A percentile compares a stretch with the other conserved stretches of the same genome.
phyloP scores from a whole-genome alignment of 1,284 basidiomycete genomes.

The Cystobasidium pallidum region DNA sequence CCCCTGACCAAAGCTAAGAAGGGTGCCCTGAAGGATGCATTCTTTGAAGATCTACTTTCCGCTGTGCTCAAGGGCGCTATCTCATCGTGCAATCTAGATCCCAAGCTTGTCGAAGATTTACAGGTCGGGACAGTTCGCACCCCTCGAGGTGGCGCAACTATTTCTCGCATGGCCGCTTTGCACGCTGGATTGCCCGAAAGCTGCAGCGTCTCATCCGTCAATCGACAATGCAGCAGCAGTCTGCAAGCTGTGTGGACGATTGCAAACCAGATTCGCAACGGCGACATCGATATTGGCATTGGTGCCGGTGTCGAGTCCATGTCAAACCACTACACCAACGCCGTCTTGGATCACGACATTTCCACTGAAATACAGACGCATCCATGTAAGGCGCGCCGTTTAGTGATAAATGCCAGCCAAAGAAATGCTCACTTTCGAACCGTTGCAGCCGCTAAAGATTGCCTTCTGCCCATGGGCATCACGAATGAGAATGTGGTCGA shows the following conservation, averaged over 20 bases:
- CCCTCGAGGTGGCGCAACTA: constrained; percentile 81
- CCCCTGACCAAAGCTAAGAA: constrained; percentile 80
- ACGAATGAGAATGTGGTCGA: constrained; percentile 28
- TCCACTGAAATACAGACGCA: constrained; percentile 65
- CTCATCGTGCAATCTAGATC: constrained; percentile 65
- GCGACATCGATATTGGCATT: constrained; percentile 55
- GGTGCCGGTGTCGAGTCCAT: constrained; percentile 95
- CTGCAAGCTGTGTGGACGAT: constrained; percentile 86
- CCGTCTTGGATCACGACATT: constrained; percentile 15
- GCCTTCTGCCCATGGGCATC: constrained; percentile 70
- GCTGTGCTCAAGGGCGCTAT: constrained; percentile 75
- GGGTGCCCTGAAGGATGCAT: constrained; percentile 91
- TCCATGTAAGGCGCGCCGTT: constrained; percentile 41
- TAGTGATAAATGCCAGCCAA: too few relatives aligned
- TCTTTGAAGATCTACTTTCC: constrained; percentile 85
- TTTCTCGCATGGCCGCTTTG: constrained; percentile 57
- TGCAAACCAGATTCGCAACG: constrained; percentile 74
- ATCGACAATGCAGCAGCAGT: constrained; percentile 93
- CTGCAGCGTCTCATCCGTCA: constrained; percentile 80
- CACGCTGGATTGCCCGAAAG: constrained; percentile 83
- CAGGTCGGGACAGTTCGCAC: constrained; percentile 93
- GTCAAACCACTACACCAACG: constrained; percentile 62
- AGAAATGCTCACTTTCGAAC: neutral
- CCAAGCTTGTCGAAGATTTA: constrained; percentile 81
- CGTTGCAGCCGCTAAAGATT: constrained; percentile 64